These are phyloP conservation scores for Fraxinus quadrangulata DNA, from an alignment of 257 asterid species.

Conservation along the genomic window DNA sequence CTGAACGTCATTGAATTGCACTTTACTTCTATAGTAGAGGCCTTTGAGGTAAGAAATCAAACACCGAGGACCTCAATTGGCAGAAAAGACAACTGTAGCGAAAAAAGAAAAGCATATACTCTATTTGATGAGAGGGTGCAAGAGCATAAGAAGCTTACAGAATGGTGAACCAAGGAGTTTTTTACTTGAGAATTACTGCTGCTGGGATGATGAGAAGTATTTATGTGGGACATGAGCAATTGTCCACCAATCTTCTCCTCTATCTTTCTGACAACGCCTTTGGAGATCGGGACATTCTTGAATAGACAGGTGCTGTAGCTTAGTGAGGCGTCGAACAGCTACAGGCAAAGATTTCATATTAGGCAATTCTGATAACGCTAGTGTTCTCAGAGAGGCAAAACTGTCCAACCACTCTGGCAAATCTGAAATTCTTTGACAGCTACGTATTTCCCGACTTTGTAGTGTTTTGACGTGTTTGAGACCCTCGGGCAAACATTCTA, in stretches of 20 bases:
- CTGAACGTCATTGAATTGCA: too few species aligned
- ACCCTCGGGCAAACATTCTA: constrained; percentile 4
- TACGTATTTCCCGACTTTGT: constrained; percentile 3
- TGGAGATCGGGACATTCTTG: constrained; percentile 26
- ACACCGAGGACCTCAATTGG: neutral
- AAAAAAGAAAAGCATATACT: neutral
- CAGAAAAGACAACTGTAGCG: neutral
- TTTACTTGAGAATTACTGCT: neutral
- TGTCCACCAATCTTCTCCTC: constrained; percentile 28
- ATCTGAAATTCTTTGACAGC: constrained; percentile 3
- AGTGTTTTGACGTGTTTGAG: neutral
- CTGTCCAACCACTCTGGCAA: constrained; percentile 18
- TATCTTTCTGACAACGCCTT: constrained; percentile 6
- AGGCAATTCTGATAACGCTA: constrained; percentile 19
- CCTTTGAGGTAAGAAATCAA: too few species aligned
- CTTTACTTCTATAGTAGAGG: too few species aligned
- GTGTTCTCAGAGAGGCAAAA: constrained; percentile 1
- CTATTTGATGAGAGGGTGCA: neutral
- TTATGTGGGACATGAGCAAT: constrained; percentile 3
- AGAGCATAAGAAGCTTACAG: too few species aligned
- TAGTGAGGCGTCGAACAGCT: neutral
- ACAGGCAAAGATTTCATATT: constrained; percentile 17
- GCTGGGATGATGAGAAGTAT: neutral
- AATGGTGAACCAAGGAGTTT: too few species aligned
- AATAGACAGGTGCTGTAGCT: constrained; percentile 21